Conservation (phyloP, 441 rosid species). For the Isatis lusitanica region DNA sequence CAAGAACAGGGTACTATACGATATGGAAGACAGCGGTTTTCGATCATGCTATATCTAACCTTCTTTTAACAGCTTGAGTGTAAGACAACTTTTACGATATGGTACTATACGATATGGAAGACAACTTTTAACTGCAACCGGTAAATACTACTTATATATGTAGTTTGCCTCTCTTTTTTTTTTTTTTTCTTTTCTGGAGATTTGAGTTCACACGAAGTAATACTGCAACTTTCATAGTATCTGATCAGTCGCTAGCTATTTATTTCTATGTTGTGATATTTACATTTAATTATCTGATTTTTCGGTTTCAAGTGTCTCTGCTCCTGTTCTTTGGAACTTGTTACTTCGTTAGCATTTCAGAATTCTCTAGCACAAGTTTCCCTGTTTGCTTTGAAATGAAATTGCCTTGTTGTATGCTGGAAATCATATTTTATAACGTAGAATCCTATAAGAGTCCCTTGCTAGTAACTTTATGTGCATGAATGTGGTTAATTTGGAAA, state of each 20-base stretch:
- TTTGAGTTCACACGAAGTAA: neutral
- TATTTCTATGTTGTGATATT: neutral
- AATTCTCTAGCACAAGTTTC: constrained; percentile 1
- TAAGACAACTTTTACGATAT: too few species aligned
- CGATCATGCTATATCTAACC: too few species aligned
- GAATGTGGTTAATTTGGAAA: constrained; percentile 11
- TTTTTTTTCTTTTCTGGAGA: neutral
- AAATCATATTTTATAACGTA: neutral
- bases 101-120: too few species aligned
- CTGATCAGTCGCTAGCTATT: constrained; percentile 2
- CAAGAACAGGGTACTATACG: too few species aligned
- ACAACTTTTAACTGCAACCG: too few species aligned
- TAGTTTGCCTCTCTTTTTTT: constrained; percentile 14
- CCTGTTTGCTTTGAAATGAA: constrained; percentile 4
- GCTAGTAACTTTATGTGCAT: neutral
- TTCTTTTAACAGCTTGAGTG: too few species aligned
- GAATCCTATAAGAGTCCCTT: neutral
- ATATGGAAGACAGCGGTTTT: too few species aligned
- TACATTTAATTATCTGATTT: constrained; percentile 8
- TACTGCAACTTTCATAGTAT: constrained; percentile 1
- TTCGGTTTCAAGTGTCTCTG: neutral
- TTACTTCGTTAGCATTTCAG: constrained; percentile 5
- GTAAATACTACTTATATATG: constrained; percentile 36
- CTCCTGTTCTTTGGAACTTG: constrained; percentile 1
- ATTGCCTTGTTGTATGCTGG: neutral